phyloP scores from a whole-genome alignment of 176 grass and related monocot species.

The Triticum urartu region DNA sequence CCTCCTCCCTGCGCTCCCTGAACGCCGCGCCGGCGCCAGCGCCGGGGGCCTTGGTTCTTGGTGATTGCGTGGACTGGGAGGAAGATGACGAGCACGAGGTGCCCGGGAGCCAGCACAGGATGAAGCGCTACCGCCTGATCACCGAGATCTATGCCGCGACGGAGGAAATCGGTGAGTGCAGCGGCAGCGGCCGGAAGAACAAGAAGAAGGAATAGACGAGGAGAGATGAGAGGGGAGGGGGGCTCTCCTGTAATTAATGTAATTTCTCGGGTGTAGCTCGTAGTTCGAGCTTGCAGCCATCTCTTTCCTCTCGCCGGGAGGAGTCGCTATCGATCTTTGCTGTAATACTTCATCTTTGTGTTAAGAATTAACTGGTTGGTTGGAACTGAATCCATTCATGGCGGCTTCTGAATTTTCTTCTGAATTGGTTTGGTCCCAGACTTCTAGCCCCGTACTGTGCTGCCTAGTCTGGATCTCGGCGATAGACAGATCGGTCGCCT shows the following conservation, averaged over 20 bases:
- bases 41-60: neutral
- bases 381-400: neutral
- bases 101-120: constrained; percentile 22
- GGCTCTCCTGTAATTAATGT: constrained; percentile 30
- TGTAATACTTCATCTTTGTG: constrained; percentile 20
- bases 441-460: neutral
- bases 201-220: constrained; percentile 20
- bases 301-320: neutral
- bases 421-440: neutral
- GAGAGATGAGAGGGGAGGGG: constrained; percentile 31
- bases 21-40: neutral
- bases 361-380: constrained; percentile 24
- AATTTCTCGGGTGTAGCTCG: constrained; percentile 34
- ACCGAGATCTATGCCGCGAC: constrained; percentile 48
- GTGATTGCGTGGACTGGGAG: neutral
- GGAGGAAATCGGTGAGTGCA: constrained; percentile 15
- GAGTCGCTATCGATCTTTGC: neutral
- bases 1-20: neutral
- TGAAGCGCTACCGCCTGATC: constrained; percentile 48
- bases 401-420: neutral
- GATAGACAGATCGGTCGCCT: neutral
- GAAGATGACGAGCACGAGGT: constrained; percentile 36
- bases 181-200: neutral
- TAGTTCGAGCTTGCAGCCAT: neutral
- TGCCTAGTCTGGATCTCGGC: neutral